Conservation (phyloP, 495 filamentous ascomycete species). For the Acidomyces sp. region DNA sequence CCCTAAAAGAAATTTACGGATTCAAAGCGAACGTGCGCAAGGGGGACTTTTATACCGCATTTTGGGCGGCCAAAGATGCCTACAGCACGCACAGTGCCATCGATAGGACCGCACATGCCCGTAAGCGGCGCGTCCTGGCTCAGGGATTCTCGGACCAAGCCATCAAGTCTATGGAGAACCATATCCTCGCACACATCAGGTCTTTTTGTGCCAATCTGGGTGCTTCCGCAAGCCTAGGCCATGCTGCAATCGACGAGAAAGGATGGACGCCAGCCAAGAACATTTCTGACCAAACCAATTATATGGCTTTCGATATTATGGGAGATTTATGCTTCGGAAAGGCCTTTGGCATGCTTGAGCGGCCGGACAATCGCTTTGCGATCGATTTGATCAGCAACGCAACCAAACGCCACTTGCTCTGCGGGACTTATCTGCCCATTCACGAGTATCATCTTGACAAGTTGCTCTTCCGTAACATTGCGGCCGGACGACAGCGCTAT, state of each 20-base stretch:
- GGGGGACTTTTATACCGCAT: slow-evolving; percentile 50
- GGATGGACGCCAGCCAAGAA: slow-evolving; percentile 32
- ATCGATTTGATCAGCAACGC: slow-evolving; percentile 6
- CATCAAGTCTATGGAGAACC: slow-evolving; percentile 25
- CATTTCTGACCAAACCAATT: slow-evolving; percentile 52
- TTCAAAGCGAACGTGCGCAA: slow-evolving; percentile 49
- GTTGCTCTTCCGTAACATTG: slow-evolving; percentile 4
- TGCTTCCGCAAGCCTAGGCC: background rate
- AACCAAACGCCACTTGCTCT: slow-evolving; percentile 8
- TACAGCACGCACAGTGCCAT: slow-evolving; percentile 48
- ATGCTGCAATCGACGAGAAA: slow-evolving; percentile 19
- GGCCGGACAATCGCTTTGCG: slow-evolving; percentile 6
- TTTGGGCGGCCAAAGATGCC: slow-evolving; percentile 40
- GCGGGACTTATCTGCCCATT: too few relatives aligned
- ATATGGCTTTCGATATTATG: slow-evolving; percentile 59
- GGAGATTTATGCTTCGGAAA: slow-evolving; percentile 60
- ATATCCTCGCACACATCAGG: slow-evolving; percentile 3
- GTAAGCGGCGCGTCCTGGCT: slow-evolving; percentile 49
- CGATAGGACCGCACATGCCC: slow-evolving; percentile 45
- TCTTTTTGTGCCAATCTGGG: background rate
- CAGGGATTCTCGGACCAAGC: slow-evolving; percentile 44
- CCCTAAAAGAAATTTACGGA: slow-evolving; percentile 49
- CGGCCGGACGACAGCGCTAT: slow-evolving; percentile 3
- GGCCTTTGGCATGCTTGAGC: slow-evolving; percentile 51
- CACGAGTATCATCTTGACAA: too few relatives aligned